Conservation (phyloP, 352 stramenopile genomes). For the Globisporangium rhizosaccharum region DNA sequence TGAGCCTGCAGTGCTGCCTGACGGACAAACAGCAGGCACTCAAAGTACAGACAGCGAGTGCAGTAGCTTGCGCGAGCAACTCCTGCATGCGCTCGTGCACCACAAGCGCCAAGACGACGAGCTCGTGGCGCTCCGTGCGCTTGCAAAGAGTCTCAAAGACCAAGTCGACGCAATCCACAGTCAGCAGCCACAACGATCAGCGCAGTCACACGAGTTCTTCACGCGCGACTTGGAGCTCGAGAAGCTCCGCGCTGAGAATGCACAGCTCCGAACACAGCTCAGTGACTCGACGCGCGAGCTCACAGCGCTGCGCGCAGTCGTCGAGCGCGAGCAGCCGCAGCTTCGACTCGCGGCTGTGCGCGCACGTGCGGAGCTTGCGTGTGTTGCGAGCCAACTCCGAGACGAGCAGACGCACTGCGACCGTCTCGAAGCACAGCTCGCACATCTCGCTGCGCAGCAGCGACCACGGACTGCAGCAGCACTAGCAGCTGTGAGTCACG, state of each 20-base stretch:
- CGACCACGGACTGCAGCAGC: not conserved
- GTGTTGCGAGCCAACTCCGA: slow-evolving; percentile 28
- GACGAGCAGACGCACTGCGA: slow-evolving; percentile 31
- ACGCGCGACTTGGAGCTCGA: slow-evolving; percentile 42
- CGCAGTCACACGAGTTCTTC: slow-evolving; percentile 34
- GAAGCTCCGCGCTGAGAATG: slow-evolving; percentile 37
- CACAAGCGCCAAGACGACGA: slow-evolving; percentile 54
- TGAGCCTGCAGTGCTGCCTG: no score
- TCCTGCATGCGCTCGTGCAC: slow-evolving; percentile 37
- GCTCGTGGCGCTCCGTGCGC: slow-evolving; percentile 45
- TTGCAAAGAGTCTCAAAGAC: slow-evolving; percentile 47
- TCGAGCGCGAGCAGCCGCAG: slow-evolving; percentile 20
- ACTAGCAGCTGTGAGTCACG: not conserved
- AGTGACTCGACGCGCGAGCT: slow-evolving; percentile 11
- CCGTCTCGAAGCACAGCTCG: slow-evolving; percentile 22
- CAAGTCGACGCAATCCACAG: slow-evolving; percentile 36
- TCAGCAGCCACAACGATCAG: not conserved
- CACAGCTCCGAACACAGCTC: slow-evolving; percentile 19
- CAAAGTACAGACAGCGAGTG: slow-evolving; percentile 5
- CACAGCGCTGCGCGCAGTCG: slow-evolving; percentile 8
- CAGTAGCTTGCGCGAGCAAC: slow-evolving; percentile 34
- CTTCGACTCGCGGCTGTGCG: slow-evolving; percentile 32
- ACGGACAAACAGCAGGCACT: not conserved
- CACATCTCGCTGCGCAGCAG: slow-evolving; percentile 16
- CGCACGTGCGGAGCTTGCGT: slow-evolving; percentile 29